phyloP scores from a whole-genome alignment of 2,329 filamentous ascomycete genomes.

The Mycosphaerella sp. region DNA sequence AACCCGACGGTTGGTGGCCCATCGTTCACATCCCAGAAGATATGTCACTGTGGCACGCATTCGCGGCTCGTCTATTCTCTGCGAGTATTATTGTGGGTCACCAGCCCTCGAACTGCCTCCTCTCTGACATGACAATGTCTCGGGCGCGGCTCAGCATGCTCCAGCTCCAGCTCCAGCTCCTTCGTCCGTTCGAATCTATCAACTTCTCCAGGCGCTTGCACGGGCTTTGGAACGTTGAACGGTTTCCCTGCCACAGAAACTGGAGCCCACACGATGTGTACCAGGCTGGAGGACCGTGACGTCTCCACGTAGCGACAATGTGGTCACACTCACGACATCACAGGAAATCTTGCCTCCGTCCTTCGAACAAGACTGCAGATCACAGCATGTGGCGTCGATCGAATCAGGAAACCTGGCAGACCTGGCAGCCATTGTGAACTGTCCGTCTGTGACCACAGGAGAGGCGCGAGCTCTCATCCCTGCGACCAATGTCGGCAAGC shows the following conservation, averaged over 20 bases:
- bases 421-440: constrained; percentile 5
- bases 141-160: background rate
- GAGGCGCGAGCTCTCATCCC: constrained; percentile 13
- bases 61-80: background rate
- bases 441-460: constrained; percentile 4
- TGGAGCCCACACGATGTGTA: background rate
- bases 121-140: background rate
- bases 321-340: constrained; percentile 4
- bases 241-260: background rate
- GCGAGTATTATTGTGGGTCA: background rate
- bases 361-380: constrained; percentile 11
- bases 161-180: no score
- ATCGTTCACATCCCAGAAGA: background rate
- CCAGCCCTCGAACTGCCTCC: background rate
- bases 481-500: constrained; percentile 12
- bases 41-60: background rate
- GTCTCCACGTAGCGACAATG: background rate
- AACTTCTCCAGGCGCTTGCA: background rate
- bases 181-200: background rate
- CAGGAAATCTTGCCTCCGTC: background rate
- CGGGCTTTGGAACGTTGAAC: background rate
- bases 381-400: constrained; percentile 11
- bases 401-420: constrained; percentile 10
- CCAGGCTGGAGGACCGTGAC: background rate
- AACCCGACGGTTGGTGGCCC: constrained; percentile 9